Evolutionary conservation across 2,329 filamentous ascomycete genomes (phyloP).

Genomic region (Aspergillus aculeatus): DNA sequence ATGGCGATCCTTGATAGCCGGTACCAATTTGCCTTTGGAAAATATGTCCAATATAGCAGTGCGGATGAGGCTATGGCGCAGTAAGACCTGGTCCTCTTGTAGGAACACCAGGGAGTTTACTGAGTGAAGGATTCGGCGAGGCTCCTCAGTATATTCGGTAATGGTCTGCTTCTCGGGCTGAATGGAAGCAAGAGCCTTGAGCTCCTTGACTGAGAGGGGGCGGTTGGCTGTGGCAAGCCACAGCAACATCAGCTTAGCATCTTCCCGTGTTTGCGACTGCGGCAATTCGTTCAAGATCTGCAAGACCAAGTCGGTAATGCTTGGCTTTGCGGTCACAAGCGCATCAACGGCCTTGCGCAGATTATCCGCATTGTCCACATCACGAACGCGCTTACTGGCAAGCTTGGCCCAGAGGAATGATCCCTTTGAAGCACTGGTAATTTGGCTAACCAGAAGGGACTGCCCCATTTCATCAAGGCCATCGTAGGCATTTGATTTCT

Average conservation of each 20-base stretch:
- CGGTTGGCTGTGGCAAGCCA: constrained; percentile 41
- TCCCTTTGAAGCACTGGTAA: constrained; percentile 35
- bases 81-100: constrained; percentile 35
- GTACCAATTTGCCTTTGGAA: constrained; percentile 32
- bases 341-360: constrained; percentile 31
- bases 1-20: constrained; percentile 34
- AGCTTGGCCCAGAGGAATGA: constrained; percentile 45
- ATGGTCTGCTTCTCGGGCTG: constrained; percentile 32
- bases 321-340: constrained; percentile 25
- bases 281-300: constrained; percentile 22
- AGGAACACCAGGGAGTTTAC: constrained; percentile 34
- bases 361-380: constrained; percentile 26
- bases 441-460: constrained; percentile 32
- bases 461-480: constrained; percentile 32
- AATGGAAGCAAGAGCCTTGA: constrained; percentile 31
- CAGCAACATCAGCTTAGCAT: constrained; percentile 33
- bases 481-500: not conserved
- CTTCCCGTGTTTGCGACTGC: constrained; percentile 22
- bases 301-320: constrained; percentile 33
- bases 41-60: constrained; percentile 31
- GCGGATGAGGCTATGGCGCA: constrained; percentile 39
- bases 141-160: constrained; percentile 26
- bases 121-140: constrained; percentile 28
- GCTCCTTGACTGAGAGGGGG: constrained; percentile 35
- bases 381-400: constrained; percentile 29